phyloP scores from a whole-genome alignment of 208 protist genomes.

The Tetramitus jugosus region DNA sequence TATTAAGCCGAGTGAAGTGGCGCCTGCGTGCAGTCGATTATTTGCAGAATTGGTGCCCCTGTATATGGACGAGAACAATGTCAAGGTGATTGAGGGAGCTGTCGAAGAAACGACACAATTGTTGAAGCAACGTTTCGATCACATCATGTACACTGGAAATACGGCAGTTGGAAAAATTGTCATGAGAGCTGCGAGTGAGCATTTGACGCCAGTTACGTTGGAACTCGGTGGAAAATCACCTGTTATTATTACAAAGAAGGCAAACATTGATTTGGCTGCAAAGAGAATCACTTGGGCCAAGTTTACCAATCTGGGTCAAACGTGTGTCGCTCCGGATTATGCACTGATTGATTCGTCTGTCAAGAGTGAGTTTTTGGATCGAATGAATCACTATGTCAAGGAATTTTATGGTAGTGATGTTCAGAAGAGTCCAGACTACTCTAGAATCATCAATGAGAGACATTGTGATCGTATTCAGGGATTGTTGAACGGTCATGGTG shows the following conservation, averaged over 20 bases:
- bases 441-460: constrained; percentile 43
- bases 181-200: constrained; percentile 60
- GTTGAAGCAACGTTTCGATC: constrained; percentile 63
- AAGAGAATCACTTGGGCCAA: constrained; percentile 59
- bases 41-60: constrained; percentile 51
- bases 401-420: constrained; percentile 31
- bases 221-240: constrained; percentile 87
- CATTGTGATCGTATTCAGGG: constrained; percentile 48
- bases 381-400: constrained; percentile 31
- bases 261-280: constrained; percentile 51
- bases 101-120: constrained; percentile 55
- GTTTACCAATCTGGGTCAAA: constrained; percentile 67
- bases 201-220: constrained; percentile 77
- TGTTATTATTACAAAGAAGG: constrained; percentile 57
- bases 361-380: constrained; percentile 46
- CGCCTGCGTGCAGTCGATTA: constrained; percentile 41
- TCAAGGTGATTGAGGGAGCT: constrained; percentile 55
- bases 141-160: constrained; percentile 82
- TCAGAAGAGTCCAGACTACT: constrained; percentile 33
- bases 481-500: constrained; percentile 42
- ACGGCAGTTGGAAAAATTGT: constrained; percentile 57
- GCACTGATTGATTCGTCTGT: constrained; percentile 56
- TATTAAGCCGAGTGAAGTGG: constrained; percentile 72
- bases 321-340: constrained; percentile 77
- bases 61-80: constrained; percentile 52